Percentiles rank a stretch among this genome's conserved stretches.
Evolutionary conservation across 2,329 filamentous ascomycete genomes (phyloP).

Genomic region (Pseudogymnoascus sp.): DNA sequence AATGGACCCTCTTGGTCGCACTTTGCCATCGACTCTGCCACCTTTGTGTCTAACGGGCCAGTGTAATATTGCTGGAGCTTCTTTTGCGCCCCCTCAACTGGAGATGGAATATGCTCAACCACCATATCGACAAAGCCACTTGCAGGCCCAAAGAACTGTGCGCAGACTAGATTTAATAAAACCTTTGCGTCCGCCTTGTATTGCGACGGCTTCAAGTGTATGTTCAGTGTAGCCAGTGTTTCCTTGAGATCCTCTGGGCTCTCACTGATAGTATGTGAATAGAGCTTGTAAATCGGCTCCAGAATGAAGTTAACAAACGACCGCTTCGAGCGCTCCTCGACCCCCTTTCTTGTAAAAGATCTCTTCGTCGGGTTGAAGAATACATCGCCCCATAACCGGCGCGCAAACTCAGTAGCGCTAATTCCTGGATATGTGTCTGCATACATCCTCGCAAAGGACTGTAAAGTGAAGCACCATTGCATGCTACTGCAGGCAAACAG

Average conservation of each 20-base stretch:
- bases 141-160: slow-evolving; percentile 89
- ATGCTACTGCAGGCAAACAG: slow-evolving; percentile 88
- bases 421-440: slow-evolving; percentile 77
- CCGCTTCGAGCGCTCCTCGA: slow-evolving; percentile 71
- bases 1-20: slow-evolving; percentile 88
- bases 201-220: slow-evolving; percentile 83
- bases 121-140: slow-evolving; percentile 95
- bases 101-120: slow-evolving; percentile 79
- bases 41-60: slow-evolving; percentile 73
- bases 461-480: slow-evolving; percentile 93
- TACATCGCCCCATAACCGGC: slow-evolving; percentile 88
- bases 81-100: slow-evolving; percentile 65
- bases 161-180: slow-evolving; percentile 79
- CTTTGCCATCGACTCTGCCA: slow-evolving; percentile 68
- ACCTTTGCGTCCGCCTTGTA: slow-evolving; percentile 85
- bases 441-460: slow-evolving; percentile 95
- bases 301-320: slow-evolving; percentile 92
- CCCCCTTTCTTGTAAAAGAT: slow-evolving; percentile 80
- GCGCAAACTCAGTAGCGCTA: slow-evolving; percentile 73
- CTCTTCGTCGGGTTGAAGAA: slow-evolving; percentile 89
- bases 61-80: slow-evolving; percentile 86
- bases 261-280: slow-evolving; percentile 88
- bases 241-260: slow-evolving; percentile 75
- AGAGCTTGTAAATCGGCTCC: slow-evolving; percentile 96
- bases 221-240: slow-evolving; percentile 71